Base-by-base conservation (phyloP, 306 rosid species). In the Potentilla sterilis region DNA sequence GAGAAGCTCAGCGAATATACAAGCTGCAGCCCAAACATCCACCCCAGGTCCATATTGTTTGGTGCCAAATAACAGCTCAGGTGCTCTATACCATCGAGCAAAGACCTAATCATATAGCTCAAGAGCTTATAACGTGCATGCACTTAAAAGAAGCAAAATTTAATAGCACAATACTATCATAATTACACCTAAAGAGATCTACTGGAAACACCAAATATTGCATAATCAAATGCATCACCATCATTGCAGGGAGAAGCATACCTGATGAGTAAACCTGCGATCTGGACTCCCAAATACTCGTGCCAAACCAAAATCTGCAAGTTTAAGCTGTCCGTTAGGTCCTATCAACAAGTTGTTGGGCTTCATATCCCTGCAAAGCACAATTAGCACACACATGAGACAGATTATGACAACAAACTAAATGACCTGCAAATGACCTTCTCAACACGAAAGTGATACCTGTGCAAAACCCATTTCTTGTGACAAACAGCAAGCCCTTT, bases 71-170 rank as follows among this genome's bases (percentile, higher is more conserved):
- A 93, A 83, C 51, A 93, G 85, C 82, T 93, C 98, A 43, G 98
- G 98, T 82, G 98, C 98, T 89, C 98, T 93, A 82, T 93, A 93
- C 98, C 98, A 93, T 70, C 97, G 90, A 10, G 98, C 98, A 80
- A 93, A 93, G 59, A 93, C 98, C 98, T 93, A 73, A 78, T 57
- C 77, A 79, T 48, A 72, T 11, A 66, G 9, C 38, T 68, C 24
- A 72, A 58, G 51, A 59, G 67, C 38, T 70, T 83, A 67, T 58
- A 77, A 51, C 11, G 44, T 22, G 69, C 42, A 12, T 74, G 63
- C 7, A 68, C 37, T 34, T 51, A 65, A 55, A 75, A 38, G 8
- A 38, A 19, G 4, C 46, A 22, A 55, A 13, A 18, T 15, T 12
- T 1, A 42, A 63, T 2, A 34, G 13, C 42, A 75, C 11, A 75